Conservation (phyloP, 495 filamentous ascomycete genomes). For the Apiosordaria backusii region DNA sequence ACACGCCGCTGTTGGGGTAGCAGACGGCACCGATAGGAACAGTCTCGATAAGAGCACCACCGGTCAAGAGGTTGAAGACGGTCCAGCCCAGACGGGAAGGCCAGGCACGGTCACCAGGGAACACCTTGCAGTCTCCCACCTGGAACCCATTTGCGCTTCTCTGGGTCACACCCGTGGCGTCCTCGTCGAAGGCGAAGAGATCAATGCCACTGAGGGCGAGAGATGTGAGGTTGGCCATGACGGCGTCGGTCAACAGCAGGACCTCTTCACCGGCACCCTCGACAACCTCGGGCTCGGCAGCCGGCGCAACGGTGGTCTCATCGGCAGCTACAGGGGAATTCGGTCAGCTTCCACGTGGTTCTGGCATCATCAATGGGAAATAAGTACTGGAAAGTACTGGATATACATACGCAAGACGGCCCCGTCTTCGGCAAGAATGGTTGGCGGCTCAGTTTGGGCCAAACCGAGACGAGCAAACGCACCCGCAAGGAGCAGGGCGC, state of each 20-base stretch:
- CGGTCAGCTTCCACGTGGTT: conserved; percentile 3
- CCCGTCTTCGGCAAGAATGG: conserved; percentile 8
- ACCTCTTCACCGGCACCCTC: background rate
- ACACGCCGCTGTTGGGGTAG: conserved; percentile 45
- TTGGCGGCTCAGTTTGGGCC: conserved; percentile 9
- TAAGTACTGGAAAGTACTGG: background rate
- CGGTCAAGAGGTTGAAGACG: conserved; percentile 42
- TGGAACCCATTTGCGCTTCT: background rate
- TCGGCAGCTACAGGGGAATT: conserved; percentile 10
- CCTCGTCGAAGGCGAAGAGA: conserved; percentile 17
- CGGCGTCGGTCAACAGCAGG: conserved; percentile 17
- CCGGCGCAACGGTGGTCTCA: conserved; percentile 18
- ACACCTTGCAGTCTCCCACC: conserved; percentile 44
- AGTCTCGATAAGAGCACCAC: conserved; percentile 24
- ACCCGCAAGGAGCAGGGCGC: conserved; percentile 16
- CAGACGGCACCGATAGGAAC: conserved; percentile 38
- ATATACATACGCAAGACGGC: conserved; percentile 8
- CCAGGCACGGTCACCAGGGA: conserved; percentile 48
- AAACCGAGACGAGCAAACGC: conserved; percentile 7
- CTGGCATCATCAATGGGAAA: background rate
- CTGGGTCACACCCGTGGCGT: background rate
- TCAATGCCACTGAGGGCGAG: conserved; percentile 14
- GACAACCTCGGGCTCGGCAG: background rate
- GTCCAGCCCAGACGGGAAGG: conserved; percentile 42
- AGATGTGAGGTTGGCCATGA: conserved; percentile 22